Evolutionary conservation across 2,329 filamentous ascomycete genomes (phyloP), one percentile per base, ranked within the genome.

Genomic region (Byssoonygena ceratinophila): DNA sequence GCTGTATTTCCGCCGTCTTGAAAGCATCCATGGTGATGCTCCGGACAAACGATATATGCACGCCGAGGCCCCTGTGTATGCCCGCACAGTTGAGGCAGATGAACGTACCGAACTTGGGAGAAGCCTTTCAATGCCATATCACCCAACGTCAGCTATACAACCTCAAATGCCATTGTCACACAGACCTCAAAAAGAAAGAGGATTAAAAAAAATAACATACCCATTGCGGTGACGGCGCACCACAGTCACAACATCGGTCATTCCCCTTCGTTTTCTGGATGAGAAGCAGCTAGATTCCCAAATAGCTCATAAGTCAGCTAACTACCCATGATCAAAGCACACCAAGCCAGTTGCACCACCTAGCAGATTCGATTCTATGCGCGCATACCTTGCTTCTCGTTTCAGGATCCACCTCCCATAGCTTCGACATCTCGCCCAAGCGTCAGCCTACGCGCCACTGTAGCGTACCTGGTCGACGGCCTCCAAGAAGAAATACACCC

Each of bases 361-460:
- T 18, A 18, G n/a, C 9, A 39, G n/a, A 18, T 39, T 16, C 11
- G 27, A 12, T 18, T 16, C 22, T n/a, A 14, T 47, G 25, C 27
- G 12, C 55, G 57, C 51, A 47, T 25, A 48, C 90, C 82, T 97
- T 97, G 66, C 85, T 88, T 72, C 88, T 82, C 57, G 91, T 97
- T 76, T 97, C 91, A 46, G 92, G 92, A 71, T 98, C 92, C 60
- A 98, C 89, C 75, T 98, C 92, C 92, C 92, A 98, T 85, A 95
- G 91, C 73, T 90, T 91, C 65, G 81, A 71, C 69, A 70, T 71
- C 14, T 14, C 39, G 49, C 27, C 25, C 16, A 25, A 29, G 4
- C 34, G 34, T 18, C 9, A 2, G 5, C 34, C 34, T 4, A 16
- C 4, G n/a, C 34, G 4, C 14, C 2, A 18, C 34, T 37, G 34